A percentile compares a stretch with the other conserved stretches of the same genome.
These are phyloP conservation scores for Aspergillus nanangensis DNA, from an alignment of 495 filamentous ascomycete genomes.

Conservation along the genomic window DNA sequence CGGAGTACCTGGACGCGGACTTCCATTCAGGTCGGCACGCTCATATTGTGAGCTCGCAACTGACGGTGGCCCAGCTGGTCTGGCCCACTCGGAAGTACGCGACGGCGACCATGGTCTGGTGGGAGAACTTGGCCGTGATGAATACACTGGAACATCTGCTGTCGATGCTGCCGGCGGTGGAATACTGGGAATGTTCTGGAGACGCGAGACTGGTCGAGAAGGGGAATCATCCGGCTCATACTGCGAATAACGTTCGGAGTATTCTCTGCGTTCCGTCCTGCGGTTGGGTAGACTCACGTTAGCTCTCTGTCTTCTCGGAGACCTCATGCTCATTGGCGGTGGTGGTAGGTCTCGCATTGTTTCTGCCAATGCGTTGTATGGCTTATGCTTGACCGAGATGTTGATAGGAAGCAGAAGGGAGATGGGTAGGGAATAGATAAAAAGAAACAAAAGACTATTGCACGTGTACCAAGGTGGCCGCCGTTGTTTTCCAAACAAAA, in stretches of 20 bases:
- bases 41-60: conserved; percentile 67
- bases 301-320: conserved; percentile 14
- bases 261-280: conserved; percentile 24
- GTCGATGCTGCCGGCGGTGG: conserved; percentile 44
- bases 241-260: conserved; percentile 25
- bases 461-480: too few species aligned
- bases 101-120: conserved; percentile 72
- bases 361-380: too few species aligned
- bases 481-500: too few species aligned
- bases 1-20: conserved; percentile 84
- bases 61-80: conserved; percentile 58
- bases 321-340: background rate
- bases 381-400: too few species aligned
- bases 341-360: background rate
- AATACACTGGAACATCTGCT: conserved; percentile 45
- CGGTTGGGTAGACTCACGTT: conserved; percentile 13
- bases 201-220: conserved; percentile 51
- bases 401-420: too few species aligned
- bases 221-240: conserved; percentile 28
- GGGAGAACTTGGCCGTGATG: conserved; percentile 52
- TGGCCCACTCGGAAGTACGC: conserved; percentile 58
- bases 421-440: too few species aligned
- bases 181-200: conserved; percentile 51
- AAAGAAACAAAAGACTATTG: too few species aligned
- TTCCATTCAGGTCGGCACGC: conserved; percentile 82